Evolutionary conservation across 2,329 filamentous ascomycete genomes (phyloP), one percentile per base, ranked within the genome.

Genomic region (Trichoderma koningiopsis): DNA sequence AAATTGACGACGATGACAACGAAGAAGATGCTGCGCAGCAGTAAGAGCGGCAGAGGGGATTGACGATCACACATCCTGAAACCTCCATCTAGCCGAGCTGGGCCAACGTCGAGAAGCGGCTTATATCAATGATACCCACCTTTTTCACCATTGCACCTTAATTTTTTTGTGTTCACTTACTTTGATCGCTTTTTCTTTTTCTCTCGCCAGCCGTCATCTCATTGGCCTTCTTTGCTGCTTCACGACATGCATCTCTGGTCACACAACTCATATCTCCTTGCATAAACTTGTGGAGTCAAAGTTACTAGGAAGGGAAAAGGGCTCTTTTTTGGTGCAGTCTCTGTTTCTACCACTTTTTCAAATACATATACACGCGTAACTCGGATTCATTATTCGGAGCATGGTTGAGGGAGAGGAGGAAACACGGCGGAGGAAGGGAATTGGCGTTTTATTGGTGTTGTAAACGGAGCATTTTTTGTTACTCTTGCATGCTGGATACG

Each of bases 1-100:
- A 76, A 19, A 77, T 77, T 22, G 49, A 55, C 22, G 75, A 72
- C 19, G 65, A 76, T 10, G 70, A 70, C 27, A 70, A 70, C 57
- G 71, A 74, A 3, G 74, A 76, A 37, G 73, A 68, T 59, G 47
- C 5, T 47, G 65, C 16, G 11, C 43, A 19, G 35, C 55, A 59
- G 55, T 63, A 60, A 31, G 40, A 43, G 35, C 40, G 27, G 24
- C 6, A 16, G 53, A 24, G 22, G 52, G 49, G 13, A 8, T 29
- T 7, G 24, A 24, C 10, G 22, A 52, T 59, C 16, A 49, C 14
- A 14, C 16, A 35, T 7, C 11, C 37, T 22, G 4, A 1, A 31
- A 29, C 10, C 10, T 31, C 27, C 37, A 11, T 56, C 29, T 33
- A 6, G 10, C 7, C 52, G 55, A 29, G 63, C n/a, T 8, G 27